These are phyloP conservation scores for Globisporangium parvum DNA, from an alignment of 352 stramenopile species.

Conservation along the genomic window DNA sequence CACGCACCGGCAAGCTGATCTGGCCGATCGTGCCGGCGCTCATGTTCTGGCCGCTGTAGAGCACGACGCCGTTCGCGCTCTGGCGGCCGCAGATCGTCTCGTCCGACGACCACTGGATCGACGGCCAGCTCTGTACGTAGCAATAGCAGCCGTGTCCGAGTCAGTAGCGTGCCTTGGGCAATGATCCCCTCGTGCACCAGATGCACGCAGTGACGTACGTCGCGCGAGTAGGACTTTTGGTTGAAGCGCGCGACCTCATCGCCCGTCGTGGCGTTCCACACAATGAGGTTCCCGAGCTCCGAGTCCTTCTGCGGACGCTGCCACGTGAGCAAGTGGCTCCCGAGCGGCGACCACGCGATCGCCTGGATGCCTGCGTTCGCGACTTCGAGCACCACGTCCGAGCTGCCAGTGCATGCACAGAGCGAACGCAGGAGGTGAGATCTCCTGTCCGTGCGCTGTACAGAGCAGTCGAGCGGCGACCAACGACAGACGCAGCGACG, in stretches of 20 bases:
- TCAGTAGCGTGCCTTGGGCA: background rate
- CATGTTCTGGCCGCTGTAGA: slow-evolving; percentile 72
- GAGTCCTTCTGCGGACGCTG: slow-evolving; percentile 77
- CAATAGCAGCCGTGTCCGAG: background rate
- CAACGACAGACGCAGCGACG: background rate
- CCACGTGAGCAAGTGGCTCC: slow-evolving; percentile 84
- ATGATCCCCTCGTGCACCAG: no score
- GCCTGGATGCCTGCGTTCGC: slow-evolving; percentile 70
- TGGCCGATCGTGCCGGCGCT: slow-evolving; percentile 51
- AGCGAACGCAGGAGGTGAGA: background rate
- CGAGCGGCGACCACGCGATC: slow-evolving; percentile 76
- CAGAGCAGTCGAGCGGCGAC: no score
- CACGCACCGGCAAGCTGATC: slow-evolving; percentile 60
- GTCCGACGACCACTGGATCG: slow-evolving; percentile 87
- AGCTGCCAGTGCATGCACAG: slow-evolving; percentile 17
- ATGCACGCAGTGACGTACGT: slow-evolving; percentile 28
- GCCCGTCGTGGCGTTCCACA: slow-evolving; percentile 67
- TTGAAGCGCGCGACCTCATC: slow-evolving; percentile 65
- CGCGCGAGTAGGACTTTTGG: slow-evolving; percentile 81
- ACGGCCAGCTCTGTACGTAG: slow-evolving; percentile 72
- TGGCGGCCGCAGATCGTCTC: slow-evolving; percentile 81
- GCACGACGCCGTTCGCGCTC: slow-evolving; percentile 67
- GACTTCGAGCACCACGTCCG: slow-evolving; percentile 51
- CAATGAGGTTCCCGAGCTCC: slow-evolving; percentile 69
- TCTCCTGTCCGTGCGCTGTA: background rate